A percentile compares a stretch with the other conserved stretches of the same genome.
Evolutionary conservation across 768 basidiomycete genomes (phyloP).

Genomic region (Collybiopsis confluens): DNA sequence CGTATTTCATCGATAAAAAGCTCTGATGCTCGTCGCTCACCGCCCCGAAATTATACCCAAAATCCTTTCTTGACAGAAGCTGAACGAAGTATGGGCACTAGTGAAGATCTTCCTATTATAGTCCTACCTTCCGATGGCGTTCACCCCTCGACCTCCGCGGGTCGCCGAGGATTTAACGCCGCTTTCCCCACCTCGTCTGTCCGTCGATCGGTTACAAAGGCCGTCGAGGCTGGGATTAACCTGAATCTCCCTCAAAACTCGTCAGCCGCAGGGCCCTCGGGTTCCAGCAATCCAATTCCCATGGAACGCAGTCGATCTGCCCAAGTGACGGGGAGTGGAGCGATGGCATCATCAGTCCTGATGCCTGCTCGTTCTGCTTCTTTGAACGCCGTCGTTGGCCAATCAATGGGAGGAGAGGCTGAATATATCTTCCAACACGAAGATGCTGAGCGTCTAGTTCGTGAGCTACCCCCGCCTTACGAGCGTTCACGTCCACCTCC

Average conservation of each 20-base stretch:
- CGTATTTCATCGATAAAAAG: background rate
- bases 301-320: background rate
- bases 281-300: background rate
- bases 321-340: background rate
- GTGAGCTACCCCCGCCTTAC: constrained; percentile 38
- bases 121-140: too few relatives aligned
- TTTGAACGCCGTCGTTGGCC: background rate
- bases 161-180: constrained; percentile 9
- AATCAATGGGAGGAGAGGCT: constrained; percentile 11
- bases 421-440: constrained; percentile 37
- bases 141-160: too few relatives aligned
- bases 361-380: constrained; percentile 7
- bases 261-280: background rate
- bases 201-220: constrained; percentile 12
- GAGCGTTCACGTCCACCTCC: constrained; percentile 14
- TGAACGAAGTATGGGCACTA: background rate
- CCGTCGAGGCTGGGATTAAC: constrained; percentile 14
- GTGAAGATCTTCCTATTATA: too few relatives aligned
- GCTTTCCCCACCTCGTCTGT: constrained; percentile 15
- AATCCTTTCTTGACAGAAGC: constrained; percentile 15
- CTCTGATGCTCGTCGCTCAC: background rate
- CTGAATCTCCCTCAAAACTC: background rate
- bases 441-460: constrained; percentile 30
- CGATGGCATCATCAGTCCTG: background rate
- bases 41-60: constrained; percentile 15